phyloP scores from a whole-genome alignment of 805 yeast genomes.

The Starmera pachycereana region DNA sequence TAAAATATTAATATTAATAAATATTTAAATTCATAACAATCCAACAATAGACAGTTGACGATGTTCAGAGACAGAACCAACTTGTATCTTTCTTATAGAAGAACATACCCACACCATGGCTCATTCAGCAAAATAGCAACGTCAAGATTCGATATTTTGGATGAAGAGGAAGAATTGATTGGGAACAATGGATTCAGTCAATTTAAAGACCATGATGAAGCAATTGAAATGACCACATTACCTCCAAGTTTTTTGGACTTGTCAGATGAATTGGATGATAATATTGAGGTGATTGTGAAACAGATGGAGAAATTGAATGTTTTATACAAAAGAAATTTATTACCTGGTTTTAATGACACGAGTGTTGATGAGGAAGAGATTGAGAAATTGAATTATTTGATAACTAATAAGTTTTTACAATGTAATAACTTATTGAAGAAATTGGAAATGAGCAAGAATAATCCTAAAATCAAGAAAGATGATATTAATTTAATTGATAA shows the following conservation, averaged over 20 bases:
- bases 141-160: constrained; percentile 17
- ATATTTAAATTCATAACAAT: too few species aligned
- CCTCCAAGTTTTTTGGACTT: constrained; percentile 77
- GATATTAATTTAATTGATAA: constrained; percentile 66
- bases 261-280: constrained; percentile 58
- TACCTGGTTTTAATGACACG: constrained; percentile 84
- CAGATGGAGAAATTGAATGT: constrained; percentile 52
- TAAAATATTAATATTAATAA: too few species aligned
- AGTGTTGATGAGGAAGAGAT: constrained; percentile 65
- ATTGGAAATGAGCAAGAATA: constrained; percentile 35
- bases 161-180: constrained; percentile 22
- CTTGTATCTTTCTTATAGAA: constrained; percentile 75
- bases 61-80: constrained; percentile 97
- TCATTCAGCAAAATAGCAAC: constrained; percentile 15
- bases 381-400: constrained; percentile 63
- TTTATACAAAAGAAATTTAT: constrained; percentile 68
- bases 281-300: constrained; percentile 39
- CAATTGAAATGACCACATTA: constrained; percentile 50
- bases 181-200: constrained; percentile 15
- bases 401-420: constrained; percentile 68
- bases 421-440: constrained; percentile 71
- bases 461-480: constrained; percentile 20
- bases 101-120: constrained; percentile 70
- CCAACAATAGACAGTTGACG: background rate
- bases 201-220: constrained; percentile 6